Conservation (phyloP, 148 eudicot genomes). For the Oxyria digyna region DNA sequence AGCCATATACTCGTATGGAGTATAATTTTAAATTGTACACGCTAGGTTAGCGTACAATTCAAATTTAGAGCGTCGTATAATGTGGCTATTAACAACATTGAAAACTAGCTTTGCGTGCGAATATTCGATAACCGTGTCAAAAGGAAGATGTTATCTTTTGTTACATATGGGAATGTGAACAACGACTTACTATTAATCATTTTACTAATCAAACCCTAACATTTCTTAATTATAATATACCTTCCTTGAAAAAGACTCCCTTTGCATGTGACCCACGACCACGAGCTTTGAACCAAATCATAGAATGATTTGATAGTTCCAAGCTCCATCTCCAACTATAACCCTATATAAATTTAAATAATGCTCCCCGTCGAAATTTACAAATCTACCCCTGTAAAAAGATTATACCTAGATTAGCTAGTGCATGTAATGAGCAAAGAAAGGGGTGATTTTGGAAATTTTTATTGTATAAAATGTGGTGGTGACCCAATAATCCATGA, state of each 20-base stretch:
- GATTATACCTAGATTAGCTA: too few relatives aligned
- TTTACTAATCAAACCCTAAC: neutral
- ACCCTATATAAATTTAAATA: neutral
- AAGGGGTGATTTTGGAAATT: neutral
- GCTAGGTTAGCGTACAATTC: neutral
- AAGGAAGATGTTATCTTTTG: constrained; percentile 7
- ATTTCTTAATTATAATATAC: neutral
- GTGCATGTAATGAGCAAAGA: too few relatives aligned
- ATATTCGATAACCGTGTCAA: constrained; percentile 5
- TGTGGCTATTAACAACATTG: too few relatives aligned
- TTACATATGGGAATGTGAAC: constrained; percentile 4
- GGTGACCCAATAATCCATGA: neutral
- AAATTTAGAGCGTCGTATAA: neutral
- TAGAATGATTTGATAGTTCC: neutral
- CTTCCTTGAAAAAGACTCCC: neutral
- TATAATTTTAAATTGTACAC: too few relatives aligned
- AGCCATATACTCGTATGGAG: too few relatives aligned
- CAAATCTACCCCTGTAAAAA: too few relatives aligned
- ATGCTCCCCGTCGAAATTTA: neutral
- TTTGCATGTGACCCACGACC: constrained; percentile 4
- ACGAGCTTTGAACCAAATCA: constrained; percentile 1
- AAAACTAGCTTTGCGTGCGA: neutral
- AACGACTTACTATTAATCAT: constrained; percentile 3
- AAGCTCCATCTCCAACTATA: neutral
- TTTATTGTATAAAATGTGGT: neutral